Evolutionary conservation across 2,329 filamentous ascomycete species (phyloP).

Genomic region (Diaporthe eres): DNA sequence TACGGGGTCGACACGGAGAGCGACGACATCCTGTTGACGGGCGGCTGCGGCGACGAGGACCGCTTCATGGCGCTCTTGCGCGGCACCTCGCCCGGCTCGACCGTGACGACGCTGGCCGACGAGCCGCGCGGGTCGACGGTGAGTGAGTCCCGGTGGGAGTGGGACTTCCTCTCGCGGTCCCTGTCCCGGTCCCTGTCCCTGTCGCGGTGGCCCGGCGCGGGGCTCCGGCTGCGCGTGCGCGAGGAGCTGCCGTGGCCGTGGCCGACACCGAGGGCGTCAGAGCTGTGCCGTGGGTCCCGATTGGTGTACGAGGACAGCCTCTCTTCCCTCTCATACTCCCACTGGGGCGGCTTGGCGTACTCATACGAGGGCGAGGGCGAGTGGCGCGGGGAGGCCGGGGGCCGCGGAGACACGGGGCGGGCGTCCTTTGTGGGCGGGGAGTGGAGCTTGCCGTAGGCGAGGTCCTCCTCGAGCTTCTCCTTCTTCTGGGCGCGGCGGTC

Average conservation of each 20-base stretch:
- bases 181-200: conserved; percentile 37
- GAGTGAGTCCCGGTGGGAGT: conserved; percentile 48
- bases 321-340: conserved; percentile 56
- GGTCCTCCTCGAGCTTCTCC: conserved; percentile 55
- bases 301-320: conserved; percentile 50
- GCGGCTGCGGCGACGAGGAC: conserved; percentile 64
- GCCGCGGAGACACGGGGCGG: conserved; percentile 46
- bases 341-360: conserved; percentile 53
- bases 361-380: conserved; percentile 43
- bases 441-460: conserved; percentile 63
- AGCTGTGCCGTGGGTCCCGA: conserved; percentile 43
- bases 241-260: conserved; percentile 39
- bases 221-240: conserved; percentile 44
- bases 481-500: conserved; percentile 47
- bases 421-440: conserved; percentile 39
- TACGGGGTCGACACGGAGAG: conserved; percentile 64
- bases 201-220: conserved; percentile 43
- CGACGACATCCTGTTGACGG: conserved; percentile 65
- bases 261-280: conserved; percentile 35
- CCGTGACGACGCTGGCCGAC: conserved; percentile 57
- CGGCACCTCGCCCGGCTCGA: conserved; percentile 54
- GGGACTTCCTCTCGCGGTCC: conserved; percentile 39
- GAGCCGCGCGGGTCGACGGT: conserved; percentile 56
- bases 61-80: conserved; percentile 54
- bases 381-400: conserved; percentile 45